Base-by-base conservation (phyloP, 805 yeast species). In the Peterozyma toletana region DNA sequence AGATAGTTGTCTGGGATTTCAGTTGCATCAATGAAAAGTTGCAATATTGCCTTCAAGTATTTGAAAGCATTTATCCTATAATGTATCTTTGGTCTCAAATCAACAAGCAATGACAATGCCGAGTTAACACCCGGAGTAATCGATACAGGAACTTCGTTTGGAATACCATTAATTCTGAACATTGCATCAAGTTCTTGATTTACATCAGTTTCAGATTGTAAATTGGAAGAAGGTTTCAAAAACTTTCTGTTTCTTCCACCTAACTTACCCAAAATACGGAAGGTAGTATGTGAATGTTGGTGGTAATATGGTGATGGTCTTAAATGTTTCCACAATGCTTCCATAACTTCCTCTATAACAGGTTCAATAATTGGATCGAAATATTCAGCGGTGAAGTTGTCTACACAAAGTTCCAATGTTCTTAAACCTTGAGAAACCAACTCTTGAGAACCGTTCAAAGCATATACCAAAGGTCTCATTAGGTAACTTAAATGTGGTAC, bases 351-450 rank as follows among this genome's bases (percentile, higher is more conserved):
- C 48, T 86, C 95, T 43, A 91, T 81, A 2, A 90, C 97, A 0
- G 99, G 98, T 56, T 90, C 97, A 48, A 93, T 81, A 58, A 93
- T 90, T 2, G 99, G 98, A 55, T 93, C 99, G 61, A 93, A 89
- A 60, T 90, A 93, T 51, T 90, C 96, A 0, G 98, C 95, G 0
- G 98, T 95, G 48, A 93, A 64, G 55, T 95, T 93, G 56, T 93
- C 99, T 18, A 93, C 96, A 58, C 99, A 93, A 6, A 93, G 71
- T 58, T 93, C 99, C 46, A 93, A 75, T 0, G 99, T 95, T 50
- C 99, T 71, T 50, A 93, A 67, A 38, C 99, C 99, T 62, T 93
- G 99, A 39, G 90, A 80, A 1, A 93, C 93, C 37, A 95, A 74
- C 49, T 93, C 99, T 49, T 83, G 96, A 1, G 88, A 75, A 0